Conservation (phyloP, 306 rosid genomes). For the Sphenostylis stenocarpa region DNA sequence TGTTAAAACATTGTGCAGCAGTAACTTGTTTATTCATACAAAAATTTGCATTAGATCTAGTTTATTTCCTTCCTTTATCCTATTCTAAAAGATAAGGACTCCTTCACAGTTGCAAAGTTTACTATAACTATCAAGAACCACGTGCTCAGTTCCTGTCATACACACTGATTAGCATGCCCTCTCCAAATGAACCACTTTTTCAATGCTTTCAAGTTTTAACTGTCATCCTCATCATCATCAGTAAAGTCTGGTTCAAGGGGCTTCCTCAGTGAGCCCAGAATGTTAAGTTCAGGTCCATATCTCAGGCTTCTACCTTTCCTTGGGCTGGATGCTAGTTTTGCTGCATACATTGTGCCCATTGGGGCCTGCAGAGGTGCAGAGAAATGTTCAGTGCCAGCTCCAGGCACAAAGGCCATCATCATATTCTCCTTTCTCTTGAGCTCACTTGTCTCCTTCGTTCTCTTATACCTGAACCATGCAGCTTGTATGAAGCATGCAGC, state of each 20-base stretch:
- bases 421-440: constrained; percentile 37
- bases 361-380: constrained; percentile 44
- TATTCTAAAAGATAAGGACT: constrained; percentile 13
- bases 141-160: neutral
- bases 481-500: constrained; percentile 68
- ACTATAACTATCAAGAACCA: constrained; percentile 1
- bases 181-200: neutral
- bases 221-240: constrained; percentile 34
- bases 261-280: constrained; percentile 49
- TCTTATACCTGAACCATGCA: constrained; percentile 62
- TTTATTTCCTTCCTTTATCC: constrained; percentile 14
- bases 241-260: constrained; percentile 60
- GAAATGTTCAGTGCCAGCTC: constrained; percentile 31
- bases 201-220: neutral
- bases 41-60: neutral
- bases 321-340: constrained; percentile 35
- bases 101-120: constrained; percentile 17
- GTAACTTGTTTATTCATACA: neutral
- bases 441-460: constrained; percentile 42
- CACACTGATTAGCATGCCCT: neutral
- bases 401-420: constrained; percentile 1
- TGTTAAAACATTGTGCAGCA: neutral
- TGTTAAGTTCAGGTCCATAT: constrained; percentile 42
- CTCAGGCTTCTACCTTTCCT: constrained; percentile 49
- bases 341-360: constrained; percentile 24